Percentiles rank a stretch among this genome's conserved stretches.
These are phyloP conservation scores for Fusarium sp. DNA, from an alignment of 2,329 filamentous ascomycete genomes.

Conservation along the genomic window DNA sequence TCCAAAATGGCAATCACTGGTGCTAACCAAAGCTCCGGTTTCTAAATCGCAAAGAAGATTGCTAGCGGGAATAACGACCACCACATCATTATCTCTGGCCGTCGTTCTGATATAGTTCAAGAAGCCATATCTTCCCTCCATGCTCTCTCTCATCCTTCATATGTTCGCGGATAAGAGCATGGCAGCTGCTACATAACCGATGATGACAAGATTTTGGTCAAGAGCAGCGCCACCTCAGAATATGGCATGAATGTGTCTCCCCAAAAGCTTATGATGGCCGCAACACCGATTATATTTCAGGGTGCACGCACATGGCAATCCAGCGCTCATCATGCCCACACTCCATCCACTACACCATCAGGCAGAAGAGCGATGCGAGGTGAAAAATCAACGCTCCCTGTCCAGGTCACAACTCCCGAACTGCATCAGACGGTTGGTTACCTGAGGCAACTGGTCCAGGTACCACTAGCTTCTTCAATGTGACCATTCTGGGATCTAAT, in stretches of 20 bases:
- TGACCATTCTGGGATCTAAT: no score
- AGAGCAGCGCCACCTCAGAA: conserved; percentile 33
- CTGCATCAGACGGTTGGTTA: no score
- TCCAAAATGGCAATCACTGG: neutral
- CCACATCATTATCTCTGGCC: conserved; percentile 31
- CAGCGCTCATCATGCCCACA: no score
- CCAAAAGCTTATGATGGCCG: neutral
- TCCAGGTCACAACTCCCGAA: no score
- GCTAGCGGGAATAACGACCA: conserved; percentile 22
- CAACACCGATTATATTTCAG: no score
- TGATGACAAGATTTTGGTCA: conserved; percentile 18
- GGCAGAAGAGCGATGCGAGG: no score
- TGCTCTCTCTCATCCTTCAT: conserved; percentile 25
- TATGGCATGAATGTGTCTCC: conserved; percentile 7
- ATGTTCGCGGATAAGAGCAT: conserved; percentile 39
- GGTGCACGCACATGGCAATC: no score
- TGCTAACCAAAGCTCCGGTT: conserved; percentile 33
- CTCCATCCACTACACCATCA: no score
- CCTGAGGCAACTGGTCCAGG: no score
- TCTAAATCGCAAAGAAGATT: conserved; percentile 29
- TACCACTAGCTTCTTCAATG: no score
- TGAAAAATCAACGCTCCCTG: no score
- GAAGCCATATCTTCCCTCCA: conserved; percentile 27
- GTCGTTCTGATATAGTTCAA: conserved; percentile 9
- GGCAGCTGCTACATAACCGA: conserved; percentile 9